Percentiles rank a stretch among this genome's conserved stretches.
Conservation (phyloP, 139 green algal genomes). For the Spirogloea muscicola region DNA sequence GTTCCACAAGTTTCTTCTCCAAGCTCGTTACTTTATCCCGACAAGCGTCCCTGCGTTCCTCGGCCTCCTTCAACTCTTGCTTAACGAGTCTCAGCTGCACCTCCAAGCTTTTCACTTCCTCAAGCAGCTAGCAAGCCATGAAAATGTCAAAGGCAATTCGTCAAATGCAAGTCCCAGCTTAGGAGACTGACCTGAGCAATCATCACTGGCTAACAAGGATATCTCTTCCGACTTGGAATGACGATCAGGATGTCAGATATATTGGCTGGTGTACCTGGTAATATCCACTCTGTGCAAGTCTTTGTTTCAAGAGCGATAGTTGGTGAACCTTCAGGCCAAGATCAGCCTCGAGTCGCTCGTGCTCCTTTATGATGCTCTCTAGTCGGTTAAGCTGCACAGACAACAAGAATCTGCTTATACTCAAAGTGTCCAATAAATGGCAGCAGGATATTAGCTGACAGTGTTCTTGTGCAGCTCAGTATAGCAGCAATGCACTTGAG, state of each 20-base stretch:
- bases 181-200: too few relatives aligned
- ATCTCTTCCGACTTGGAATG: too few relatives aligned
- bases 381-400: conserved; percentile 33
- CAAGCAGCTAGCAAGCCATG: conserved; percentile 51
- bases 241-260: too few relatives aligned
- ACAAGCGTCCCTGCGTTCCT: conserved; percentile 60
- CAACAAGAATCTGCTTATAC: too few relatives aligned
- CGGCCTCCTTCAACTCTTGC: conserved; percentile 38
- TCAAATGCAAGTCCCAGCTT: too few relatives aligned
- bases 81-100: conserved; percentile 37
- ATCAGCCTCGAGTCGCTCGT: conserved; percentile 41
- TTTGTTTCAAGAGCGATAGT: conserved; percentile 61
- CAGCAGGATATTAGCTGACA: too few relatives aligned
- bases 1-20: conserved; percentile 73
- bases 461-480: too few relatives aligned
- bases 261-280: conserved; percentile 44
- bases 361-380: neutral
- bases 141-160: too few relatives aligned
- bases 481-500: too few relatives aligned
- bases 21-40: conserved; percentile 63
- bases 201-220: too few relatives aligned
- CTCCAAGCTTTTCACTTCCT: conserved; percentile 55
- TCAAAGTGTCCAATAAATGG: too few relatives aligned
- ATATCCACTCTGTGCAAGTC: conserved; percentile 38
- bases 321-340: conserved; percentile 56